Evolutionary conservation across 164 flowering plant species (phyloP).

Genomic region (Warburgia ugandensis): DNA sequence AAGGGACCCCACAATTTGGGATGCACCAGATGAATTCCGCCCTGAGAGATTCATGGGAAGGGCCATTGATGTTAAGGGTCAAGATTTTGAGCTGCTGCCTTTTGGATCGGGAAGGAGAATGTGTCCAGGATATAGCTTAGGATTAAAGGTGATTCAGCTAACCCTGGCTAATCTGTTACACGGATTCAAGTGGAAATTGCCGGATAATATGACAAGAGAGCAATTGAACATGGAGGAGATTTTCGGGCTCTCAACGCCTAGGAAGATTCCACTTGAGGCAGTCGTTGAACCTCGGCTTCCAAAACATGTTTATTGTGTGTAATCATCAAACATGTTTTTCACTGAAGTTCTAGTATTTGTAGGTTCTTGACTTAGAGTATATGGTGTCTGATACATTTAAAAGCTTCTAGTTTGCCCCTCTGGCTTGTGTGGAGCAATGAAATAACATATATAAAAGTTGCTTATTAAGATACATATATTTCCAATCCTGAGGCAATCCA

Average conservation of each 20-base stretch:
- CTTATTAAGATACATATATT: no score
- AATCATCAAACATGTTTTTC: no score
- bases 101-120: constrained; percentile 76
- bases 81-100: constrained; percentile 58
- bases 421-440: no score
- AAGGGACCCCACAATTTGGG: constrained; percentile 58
- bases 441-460: no score
- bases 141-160: constrained; percentile 51
- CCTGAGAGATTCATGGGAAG: constrained; percentile 64
- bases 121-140: constrained; percentile 70
- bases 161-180: constrained; percentile 68
- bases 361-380: no score
- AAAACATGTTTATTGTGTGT: constrained; percentile 16
- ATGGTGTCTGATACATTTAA: no score
- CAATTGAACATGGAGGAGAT: constrained; percentile 68
- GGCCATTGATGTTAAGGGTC: constrained; percentile 59
- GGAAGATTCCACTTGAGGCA: constrained; percentile 37
- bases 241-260: constrained; percentile 65
- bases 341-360: no score
- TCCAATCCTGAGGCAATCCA: no score
- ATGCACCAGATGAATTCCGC: constrained; percentile 41
- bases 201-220: constrained; percentile 27
- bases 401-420: no score
- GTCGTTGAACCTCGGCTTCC: constrained; percentile 48
- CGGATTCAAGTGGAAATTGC: constrained; percentile 60